Percentiles rank a stretch among this genome's conserved stretches.
These are phyloP conservation scores for Hypoxylon subgilvum DNA, from an alignment of 495 filamentous ascomycete genomes.

Conservation along the genomic window DNA sequence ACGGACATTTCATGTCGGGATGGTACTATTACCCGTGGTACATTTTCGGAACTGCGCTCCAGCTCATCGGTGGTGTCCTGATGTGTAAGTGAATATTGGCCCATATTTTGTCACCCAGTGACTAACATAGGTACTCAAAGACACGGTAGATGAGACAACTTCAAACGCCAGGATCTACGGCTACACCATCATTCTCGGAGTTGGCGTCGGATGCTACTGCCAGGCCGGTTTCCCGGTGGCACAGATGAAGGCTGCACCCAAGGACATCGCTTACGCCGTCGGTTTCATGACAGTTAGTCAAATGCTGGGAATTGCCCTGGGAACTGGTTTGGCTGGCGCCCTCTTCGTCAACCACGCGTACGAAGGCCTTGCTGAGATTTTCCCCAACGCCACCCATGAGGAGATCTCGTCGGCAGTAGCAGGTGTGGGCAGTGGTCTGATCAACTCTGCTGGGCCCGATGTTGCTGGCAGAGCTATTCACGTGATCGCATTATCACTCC, in stretches of 20 bases:
- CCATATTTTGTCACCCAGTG: background rate
- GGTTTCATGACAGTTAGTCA: constrained; percentile 59
- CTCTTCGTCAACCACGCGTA: constrained; percentile 55
- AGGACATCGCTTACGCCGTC: constrained; percentile 46
- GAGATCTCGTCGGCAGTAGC: background rate
- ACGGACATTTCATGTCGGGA: constrained; percentile 56
- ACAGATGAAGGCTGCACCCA: constrained; percentile 45
- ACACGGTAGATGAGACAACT: constrained; percentile 35
- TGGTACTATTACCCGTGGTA: constrained; percentile 66
- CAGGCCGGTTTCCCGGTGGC: constrained; percentile 56
- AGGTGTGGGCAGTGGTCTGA: background rate
- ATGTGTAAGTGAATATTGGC: background rate
- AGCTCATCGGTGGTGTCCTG: constrained; percentile 48
- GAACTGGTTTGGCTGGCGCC: constrained; percentile 54
- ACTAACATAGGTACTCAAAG: background rate
- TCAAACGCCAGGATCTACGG: constrained; percentile 52
- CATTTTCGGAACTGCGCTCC: constrained; percentile 50
- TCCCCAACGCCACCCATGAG: background rate
- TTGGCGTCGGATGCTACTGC: constrained; percentile 53
- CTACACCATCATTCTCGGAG: constrained; percentile 52
- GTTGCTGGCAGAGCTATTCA: background rate
- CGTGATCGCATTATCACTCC: background rate
- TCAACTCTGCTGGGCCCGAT: background rate
- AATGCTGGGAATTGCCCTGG: constrained; percentile 50
- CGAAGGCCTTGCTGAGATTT: constrained; percentile 11